Conservation (phyloP, 225 moss, liverwort and hornwort genomes). For the Marchantia polymorpha region DNA sequence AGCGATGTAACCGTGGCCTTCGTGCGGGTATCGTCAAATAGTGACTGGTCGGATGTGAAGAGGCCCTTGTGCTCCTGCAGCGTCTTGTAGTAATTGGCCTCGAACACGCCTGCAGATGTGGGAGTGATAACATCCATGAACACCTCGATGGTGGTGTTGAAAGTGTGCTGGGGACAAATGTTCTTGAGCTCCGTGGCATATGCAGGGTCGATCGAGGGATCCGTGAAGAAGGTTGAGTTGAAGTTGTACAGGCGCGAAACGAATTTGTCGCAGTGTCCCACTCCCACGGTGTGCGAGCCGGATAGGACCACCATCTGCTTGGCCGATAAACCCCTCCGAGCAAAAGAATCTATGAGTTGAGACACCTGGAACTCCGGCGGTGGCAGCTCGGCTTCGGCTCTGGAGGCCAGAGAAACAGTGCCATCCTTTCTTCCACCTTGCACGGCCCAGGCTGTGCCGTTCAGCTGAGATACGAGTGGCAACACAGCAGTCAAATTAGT, state of each 20-base stretch:
- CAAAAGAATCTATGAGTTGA: conserved; percentile 1
- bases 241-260: background rate
- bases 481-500: too few relatives aligned
- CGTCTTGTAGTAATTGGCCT: background rate
- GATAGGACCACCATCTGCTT: conserved; percentile 8
- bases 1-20: background rate
- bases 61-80: background rate
- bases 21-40: background rate
- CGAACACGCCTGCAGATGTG: background rate
- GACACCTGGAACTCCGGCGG: background rate
- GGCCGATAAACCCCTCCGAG: background rate
- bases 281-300: background rate
- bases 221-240: background rate
- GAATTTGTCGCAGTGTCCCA: background rate
- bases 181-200: background rate
- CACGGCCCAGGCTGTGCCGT: background rate
- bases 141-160: background rate
- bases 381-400: background rate
- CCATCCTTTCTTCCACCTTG: conserved; percentile 7
- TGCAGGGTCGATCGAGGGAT: background rate
- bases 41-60: conserved; percentile 9
- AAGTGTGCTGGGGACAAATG: background rate
- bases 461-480: too few relatives aligned
- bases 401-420: background rate
- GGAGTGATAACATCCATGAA: background rate